phyloP scores from a whole-genome alignment of 495 filamentous ascomycete genomes.

The Hypoxylon trugodes region DNA sequence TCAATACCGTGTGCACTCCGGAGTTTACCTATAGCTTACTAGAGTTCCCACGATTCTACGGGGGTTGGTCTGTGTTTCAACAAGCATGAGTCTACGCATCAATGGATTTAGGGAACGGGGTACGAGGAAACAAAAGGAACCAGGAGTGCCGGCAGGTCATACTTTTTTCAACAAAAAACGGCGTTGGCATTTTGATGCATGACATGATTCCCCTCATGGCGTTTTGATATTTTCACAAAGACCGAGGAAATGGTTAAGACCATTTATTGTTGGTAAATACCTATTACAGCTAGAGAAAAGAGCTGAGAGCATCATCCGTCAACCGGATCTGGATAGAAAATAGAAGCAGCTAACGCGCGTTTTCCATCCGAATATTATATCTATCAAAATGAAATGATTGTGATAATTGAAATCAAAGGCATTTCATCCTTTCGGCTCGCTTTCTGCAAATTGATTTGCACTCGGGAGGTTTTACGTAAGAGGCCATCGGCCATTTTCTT shows the following conservation, averaged over 20 bases:
- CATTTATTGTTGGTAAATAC: conserved; percentile 31
- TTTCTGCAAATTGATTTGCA: no score
- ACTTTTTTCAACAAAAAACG: conserved; percentile 64
- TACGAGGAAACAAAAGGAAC: conserved; percentile 50
- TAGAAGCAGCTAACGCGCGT: conserved; percentile 23
- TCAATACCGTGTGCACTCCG: conserved; percentile 7
- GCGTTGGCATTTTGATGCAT: conserved; percentile 60
- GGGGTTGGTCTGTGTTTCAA: conserved; percentile 52
- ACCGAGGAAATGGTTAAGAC: conserved; percentile 22
- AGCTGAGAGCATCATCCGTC: conserved; percentile 43
- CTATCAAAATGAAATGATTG: not conserved
- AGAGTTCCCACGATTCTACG: conserved; percentile 8
- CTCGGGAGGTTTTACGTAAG: no score
- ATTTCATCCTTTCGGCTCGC: no score
- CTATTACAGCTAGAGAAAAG: conserved; percentile 41
- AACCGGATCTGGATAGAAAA: conserved; percentile 48
- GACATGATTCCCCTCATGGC: conserved; percentile 55
- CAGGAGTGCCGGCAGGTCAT: conserved; percentile 55
- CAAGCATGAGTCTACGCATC: conserved; percentile 57
- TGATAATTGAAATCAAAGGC: no score
- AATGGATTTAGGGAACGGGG: conserved; percentile 52
- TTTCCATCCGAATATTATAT: conserved; percentile 21
- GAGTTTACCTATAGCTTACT: conserved; percentile 19
- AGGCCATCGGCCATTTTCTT: no score
- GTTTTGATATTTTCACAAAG: conserved; percentile 43